Conservation (phyloP, 192 early-diverging fungal genomes). For the Glomus cerebriforme region DNA sequence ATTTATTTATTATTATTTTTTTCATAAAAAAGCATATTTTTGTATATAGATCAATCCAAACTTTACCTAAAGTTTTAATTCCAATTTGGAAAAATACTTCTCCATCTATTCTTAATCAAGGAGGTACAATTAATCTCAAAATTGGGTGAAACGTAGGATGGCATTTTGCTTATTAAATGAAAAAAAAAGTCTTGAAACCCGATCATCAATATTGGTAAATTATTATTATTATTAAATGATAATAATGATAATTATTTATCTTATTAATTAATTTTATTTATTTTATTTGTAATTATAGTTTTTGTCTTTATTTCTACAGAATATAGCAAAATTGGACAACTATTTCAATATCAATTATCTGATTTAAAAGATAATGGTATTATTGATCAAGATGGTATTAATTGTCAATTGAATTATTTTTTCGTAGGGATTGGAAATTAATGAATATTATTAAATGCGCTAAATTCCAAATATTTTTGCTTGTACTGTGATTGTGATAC, state of each 20-base stretch:
- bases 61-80: neutral
- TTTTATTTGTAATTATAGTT: neutral
- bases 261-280: neutral
- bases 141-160: neutral
- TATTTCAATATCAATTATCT: neutral
- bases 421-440: neutral
- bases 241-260: too few species aligned
- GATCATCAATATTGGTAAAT: conserved; percentile 5
- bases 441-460: conserved; percentile 1
- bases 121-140: neutral
- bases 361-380: neutral
- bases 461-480: neutral
- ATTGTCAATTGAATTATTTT: neutral
- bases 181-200: neutral
- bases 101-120: neutral
- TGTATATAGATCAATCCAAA: too few species aligned
- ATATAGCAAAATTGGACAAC: neutral
- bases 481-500: neutral
- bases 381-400: neutral
- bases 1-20: too few species aligned
- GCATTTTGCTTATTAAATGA: conserved; percentile 3
- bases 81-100: conserved; percentile 6
- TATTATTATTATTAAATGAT: neutral
- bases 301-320: neutral
- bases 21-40: too few species aligned